A percentile compares a stretch with the other conserved stretches of the same genome.
phyloP scores from a whole-genome alignment of 2,329 filamentous ascomycete genomes.

The Herpomyces periplanetae region DNA sequence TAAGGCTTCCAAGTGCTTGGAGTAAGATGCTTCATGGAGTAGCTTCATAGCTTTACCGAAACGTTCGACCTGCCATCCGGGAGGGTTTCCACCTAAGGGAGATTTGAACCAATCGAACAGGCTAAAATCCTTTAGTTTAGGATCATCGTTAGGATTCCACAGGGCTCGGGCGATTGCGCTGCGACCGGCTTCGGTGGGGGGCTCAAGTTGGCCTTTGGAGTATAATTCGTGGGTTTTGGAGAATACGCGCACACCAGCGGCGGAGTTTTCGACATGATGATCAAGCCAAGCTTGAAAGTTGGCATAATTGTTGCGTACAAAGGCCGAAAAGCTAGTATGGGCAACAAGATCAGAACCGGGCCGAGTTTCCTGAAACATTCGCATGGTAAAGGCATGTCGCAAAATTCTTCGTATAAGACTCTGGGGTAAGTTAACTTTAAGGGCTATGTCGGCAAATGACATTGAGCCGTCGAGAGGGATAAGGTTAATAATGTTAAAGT shows the following conservation, averaged over 20 bases:
- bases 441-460: slow-evolving; percentile 3
- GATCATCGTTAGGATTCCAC: slow-evolving; percentile 1
- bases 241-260: slow-evolving; percentile 1
- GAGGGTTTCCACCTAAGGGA: slow-evolving; percentile 1
- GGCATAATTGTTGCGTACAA: slow-evolving; percentile 2
- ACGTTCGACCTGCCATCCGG: slow-evolving; percentile 2
- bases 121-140: background rate
- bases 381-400: slow-evolving; percentile 5
- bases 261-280: no score
- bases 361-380: slow-evolving; percentile 5
- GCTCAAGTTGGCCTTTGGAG: slow-evolving; percentile 1
- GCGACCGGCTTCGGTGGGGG: background rate
- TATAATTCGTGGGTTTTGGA: slow-evolving; percentile 1
- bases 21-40: slow-evolving; percentile 1
- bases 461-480: slow-evolving; percentile 5
- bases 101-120: slow-evolving; percentile 1
- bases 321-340: slow-evolving; percentile 4
- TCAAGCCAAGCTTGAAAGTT: no score
- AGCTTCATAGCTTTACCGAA: slow-evolving; percentile 4
- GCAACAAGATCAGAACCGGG: slow-evolving; percentile 5
- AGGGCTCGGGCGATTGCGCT: slow-evolving; percentile 1
- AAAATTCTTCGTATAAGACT: slow-evolving; percentile 5
- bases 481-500: slow-evolving; percentile 4
- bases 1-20: background rate
- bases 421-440: slow-evolving; percentile 4